Conservation (phyloP, 1,284 basidiomycete species). For the Cystobasidium sp. region DNA sequence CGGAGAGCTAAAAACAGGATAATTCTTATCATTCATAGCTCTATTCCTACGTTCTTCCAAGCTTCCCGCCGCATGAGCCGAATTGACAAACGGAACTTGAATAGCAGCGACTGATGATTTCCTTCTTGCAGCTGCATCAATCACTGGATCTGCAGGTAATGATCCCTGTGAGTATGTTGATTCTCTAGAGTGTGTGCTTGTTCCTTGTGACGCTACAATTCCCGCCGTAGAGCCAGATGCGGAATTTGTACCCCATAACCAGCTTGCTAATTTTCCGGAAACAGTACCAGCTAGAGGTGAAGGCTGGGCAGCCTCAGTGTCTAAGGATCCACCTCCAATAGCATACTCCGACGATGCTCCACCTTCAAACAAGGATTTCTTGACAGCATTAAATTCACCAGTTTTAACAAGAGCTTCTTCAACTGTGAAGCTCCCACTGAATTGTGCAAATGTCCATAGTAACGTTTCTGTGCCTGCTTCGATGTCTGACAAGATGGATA, state of each 20-base stretch:
- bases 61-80: constrained; percentile 52
- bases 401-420: constrained; percentile 59
- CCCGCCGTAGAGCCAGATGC: background rate
- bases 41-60: constrained; percentile 63
- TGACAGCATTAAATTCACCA: constrained; percentile 57
- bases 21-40: constrained; percentile 65
- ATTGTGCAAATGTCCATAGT: constrained; percentile 84
- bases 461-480: constrained; percentile 66
- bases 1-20: constrained; percentile 79
- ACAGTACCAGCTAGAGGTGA: constrained; percentile 1
- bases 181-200: constrained; percentile 13
- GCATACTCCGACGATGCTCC: constrained; percentile 8
- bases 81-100: constrained; percentile 53
- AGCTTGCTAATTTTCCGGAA: constrained; percentile 42
- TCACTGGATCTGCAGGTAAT: constrained; percentile 27
- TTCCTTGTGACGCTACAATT: background rate
- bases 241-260: constrained; percentile 41
- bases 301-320: constrained; percentile 17
- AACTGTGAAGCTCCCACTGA: constrained; percentile 69
- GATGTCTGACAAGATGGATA: constrained; percentile 8
- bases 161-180: constrained; percentile 19
- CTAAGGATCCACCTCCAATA: constrained; percentile 64
- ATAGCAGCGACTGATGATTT: constrained; percentile 57
- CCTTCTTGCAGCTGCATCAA: constrained; percentile 31
- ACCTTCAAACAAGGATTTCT: constrained; percentile 54